Evolutionary conservation across 2,329 filamentous ascomycete genomes (phyloP), one percentile per base, ranked within the genome.

Genomic region (Cytospora piceae): DNA sequence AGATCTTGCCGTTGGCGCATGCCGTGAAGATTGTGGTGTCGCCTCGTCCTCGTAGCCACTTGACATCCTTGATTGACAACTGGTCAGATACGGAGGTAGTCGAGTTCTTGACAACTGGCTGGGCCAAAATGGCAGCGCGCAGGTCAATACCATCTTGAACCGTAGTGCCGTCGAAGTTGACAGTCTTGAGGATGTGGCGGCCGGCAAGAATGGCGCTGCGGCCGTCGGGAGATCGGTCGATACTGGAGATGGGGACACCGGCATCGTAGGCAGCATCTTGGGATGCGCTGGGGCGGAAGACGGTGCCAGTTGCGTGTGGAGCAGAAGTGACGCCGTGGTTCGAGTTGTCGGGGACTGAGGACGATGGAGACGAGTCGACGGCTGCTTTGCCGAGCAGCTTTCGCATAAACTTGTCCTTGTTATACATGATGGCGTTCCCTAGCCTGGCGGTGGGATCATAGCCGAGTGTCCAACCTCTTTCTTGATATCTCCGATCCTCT

Each of bases 1-100:
- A 88, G 70, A 90, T 87, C 74, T 86, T 86, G 71, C 87, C 87
- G 67, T 84, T 87, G 58, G 84, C 83, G 72, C 86, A 88, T 3
- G 87, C 87, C 0, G 87, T 89, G 69, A 88, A 86, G 62, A 89
- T 81, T 46, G 81, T 83, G 17, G 81, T 80, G 68, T 82, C 80
- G 64, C 77, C 79, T 34, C 83, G 80, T 27, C 73, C 73, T 11
- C 75, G 72, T 8, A 79, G 79, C 82, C 87, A 87, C 72, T 85
- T 87, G 58, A 87, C 85, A 67, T 88, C 85, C 70, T 84, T 83
- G 68, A 90, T 88, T 42, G 86, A 87, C 58, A 89, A 79, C 73
- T 89, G 86, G 67, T 90, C 87, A 57, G 79, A 73, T 9, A 75
- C 75, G 0, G 79, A 76, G n/a, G 74, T 73, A 1, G 73, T 69